phyloP scores from a whole-genome alignment of 2,329 filamentous ascomycete species.

The Huntiella savannae region DNA sequence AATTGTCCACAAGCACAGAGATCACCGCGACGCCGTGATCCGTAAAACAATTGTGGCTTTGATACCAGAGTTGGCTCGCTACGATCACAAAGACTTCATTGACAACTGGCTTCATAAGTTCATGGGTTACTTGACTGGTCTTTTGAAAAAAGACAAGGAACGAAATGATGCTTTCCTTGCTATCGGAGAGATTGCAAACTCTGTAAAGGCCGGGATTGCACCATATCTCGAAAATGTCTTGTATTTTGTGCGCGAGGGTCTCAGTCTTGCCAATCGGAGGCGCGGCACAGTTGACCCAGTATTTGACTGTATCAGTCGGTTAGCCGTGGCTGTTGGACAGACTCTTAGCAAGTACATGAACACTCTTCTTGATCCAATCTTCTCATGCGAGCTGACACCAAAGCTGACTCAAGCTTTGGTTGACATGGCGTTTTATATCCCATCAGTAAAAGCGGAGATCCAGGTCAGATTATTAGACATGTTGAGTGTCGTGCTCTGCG shows the following conservation, averaged over 20 bases:
- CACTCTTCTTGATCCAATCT: slow-evolving; percentile 83
- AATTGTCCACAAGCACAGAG: slow-evolving; percentile 78
- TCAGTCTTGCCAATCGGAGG: slow-evolving; percentile 58
- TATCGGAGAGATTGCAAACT: slow-evolving; percentile 90
- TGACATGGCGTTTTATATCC: slow-evolving; percentile 98
- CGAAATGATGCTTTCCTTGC: slow-evolving; percentile 86
- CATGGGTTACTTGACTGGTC: slow-evolving; percentile 87
- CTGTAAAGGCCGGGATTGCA: slow-evolving; percentile 84
- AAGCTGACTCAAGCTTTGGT: slow-evolving; percentile 89
- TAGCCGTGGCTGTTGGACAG: slow-evolving; percentile 87
- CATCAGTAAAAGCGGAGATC: slow-evolving; percentile 78
- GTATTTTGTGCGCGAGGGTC: slow-evolving; percentile 78
- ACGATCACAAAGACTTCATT: slow-evolving; percentile 79
- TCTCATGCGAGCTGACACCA: slow-evolving; percentile 84
- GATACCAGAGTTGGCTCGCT: slow-evolving; percentile 82
- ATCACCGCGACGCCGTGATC: slow-evolving; percentile 75
- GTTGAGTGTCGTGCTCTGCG: slow-evolving; percentile 82
- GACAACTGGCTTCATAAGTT: slow-evolving; percentile 79
- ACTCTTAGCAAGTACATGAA: slow-evolving; percentile 98
- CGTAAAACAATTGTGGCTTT: slow-evolving; percentile 76
- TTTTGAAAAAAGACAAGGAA: slow-evolving; percentile 89
- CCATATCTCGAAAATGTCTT: slow-evolving; percentile 90
- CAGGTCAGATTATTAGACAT: slow-evolving; percentile 89
- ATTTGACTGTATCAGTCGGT: slow-evolving; percentile 93
- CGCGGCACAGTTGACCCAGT: slow-evolving; percentile 55